Base-by-base conservation (phyloP, 352 stramenopile species). In the Phytophthora fragariae region DNA sequence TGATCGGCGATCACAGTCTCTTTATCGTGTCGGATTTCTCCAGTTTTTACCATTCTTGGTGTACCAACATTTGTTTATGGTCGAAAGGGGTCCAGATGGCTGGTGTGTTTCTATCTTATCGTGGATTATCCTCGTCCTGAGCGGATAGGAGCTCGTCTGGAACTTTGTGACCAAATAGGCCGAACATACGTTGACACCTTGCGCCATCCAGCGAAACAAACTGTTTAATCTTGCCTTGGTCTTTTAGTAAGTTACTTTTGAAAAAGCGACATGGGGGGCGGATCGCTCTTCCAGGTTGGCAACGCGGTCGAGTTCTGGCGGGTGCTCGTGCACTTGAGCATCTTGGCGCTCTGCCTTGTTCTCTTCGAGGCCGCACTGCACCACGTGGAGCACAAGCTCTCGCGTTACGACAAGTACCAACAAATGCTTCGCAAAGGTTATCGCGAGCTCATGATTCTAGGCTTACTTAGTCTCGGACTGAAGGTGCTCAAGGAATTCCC, bases 391-490 rank as follows among this genome's bases (percentile, higher is more conserved):
- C 79, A 90, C 63, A 73, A 85, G 49, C 62, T 91, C n/a, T 59
- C 77, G 2, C 70, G 62, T 33, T 88, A 83, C 62, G 79, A 80
- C 50, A 93, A 91, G 72, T 93, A 91, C 61, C 65, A 89, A 57
- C 79, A 91, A 46, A 93, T 93, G 76, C 70, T 92, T 33, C 85
- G 77, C 24, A 92, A 92, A 57, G 77, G 75, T 8, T 92, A 83
- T 60, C 61, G 77, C 69, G 84, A 92, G 35, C 76, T 92, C 33
- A 90, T 90, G 84, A 63, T 90, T 17, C 73, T 92, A 2, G 84
- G 84, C 0, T 59, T 92, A 27, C 69, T 92, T n/a, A 81, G 81
- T 49, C 72, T 92, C n/a, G 57, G 70, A 10, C 60, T 92, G 39
- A 92, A 92, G 58, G 19, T 89, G 2, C 56, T 80, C 56, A 85